Evolutionary conservation across 257 asterid genomes (phyloP).

Genomic region (Solanum lycopersicoides): DNA sequence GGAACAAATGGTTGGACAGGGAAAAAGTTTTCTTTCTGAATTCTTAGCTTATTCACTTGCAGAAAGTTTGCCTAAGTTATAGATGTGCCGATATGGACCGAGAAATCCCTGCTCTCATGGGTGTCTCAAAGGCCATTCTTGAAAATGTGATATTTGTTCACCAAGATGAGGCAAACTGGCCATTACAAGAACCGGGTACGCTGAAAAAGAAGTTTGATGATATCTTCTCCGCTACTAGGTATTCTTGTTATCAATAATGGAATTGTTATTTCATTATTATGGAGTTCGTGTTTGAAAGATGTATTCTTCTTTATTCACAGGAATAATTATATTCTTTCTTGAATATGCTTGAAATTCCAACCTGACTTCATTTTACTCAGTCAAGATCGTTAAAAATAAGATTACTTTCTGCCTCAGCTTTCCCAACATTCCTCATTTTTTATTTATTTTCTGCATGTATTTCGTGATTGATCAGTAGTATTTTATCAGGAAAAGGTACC

Average conservation of each 20-base stretch:
- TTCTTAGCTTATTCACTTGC: conserved; percentile 26
- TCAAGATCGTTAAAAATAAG: not conserved
- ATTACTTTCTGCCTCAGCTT: not conserved
- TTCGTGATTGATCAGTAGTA: not conserved
- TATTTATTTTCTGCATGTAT: not conserved
- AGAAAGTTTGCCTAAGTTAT: conserved; percentile 97
- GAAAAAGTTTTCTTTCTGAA: conserved; percentile 6
- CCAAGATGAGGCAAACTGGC: conserved; percentile 99
- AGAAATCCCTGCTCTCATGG: conserved; percentile 98
- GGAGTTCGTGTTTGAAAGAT: not conserved
- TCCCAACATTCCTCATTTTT: not conserved
- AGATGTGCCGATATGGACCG: conserved; percentile 99
- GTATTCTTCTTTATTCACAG: not conserved
- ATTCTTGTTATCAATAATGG: conserved; percentile 4
- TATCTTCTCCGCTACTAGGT: conserved; percentile 97
- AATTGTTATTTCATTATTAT: not conserved
- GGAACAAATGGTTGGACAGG: not conserved
- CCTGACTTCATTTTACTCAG: not conserved
- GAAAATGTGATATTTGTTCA: conserved; percentile 97
- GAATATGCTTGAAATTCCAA: not conserved
- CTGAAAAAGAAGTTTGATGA: conserved; percentile 95
- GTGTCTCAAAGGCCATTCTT: conserved; percentile 93
- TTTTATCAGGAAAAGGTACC: not conserved
- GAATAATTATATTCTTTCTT: not conserved
- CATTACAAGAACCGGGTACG: conserved; percentile 87